Conservation (phyloP, 2,329 filamentous ascomycete genomes). For the Xylariomycetidae sp. region DNA sequence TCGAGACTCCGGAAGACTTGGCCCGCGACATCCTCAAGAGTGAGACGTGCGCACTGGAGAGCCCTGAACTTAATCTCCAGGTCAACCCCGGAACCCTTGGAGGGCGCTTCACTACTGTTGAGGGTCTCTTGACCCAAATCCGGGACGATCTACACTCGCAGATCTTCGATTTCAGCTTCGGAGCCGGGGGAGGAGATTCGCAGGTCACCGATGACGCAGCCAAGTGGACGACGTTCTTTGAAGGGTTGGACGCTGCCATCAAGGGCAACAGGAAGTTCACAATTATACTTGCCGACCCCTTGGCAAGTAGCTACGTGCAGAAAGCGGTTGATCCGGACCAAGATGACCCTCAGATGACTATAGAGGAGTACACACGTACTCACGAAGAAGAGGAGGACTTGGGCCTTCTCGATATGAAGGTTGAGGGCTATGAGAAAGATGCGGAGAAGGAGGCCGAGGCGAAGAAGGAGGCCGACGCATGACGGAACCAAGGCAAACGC, state of each 20-base stretch:
- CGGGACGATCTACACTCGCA: slow-evolving; percentile 81
- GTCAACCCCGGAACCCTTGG: slow-evolving; percentile 93
- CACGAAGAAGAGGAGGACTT: slow-evolving; percentile 91
- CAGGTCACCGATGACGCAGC: slow-evolving; percentile 58
- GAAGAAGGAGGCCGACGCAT: too few relatives aligned
- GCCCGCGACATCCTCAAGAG: slow-evolving; percentile 93
- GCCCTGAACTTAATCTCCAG: slow-evolving; percentile 77
- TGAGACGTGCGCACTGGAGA: slow-evolving; percentile 82
- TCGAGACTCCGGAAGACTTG: slow-evolving; percentile 66
- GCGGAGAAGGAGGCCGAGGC: slow-evolving; percentile 6
- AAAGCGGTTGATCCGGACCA: slow-evolving; percentile 68
- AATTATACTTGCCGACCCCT: slow-evolving; percentile 76
- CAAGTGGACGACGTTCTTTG: slow-evolving; percentile 80
- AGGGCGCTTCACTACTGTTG: slow-evolving; percentile 93
- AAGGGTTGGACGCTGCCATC: slow-evolving; percentile 68
- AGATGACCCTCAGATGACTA: slow-evolving; percentile 71
- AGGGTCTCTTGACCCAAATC: slow-evolving; percentile 88
- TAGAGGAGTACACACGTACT: slow-evolving; percentile 79
- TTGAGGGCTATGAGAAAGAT: slow-evolving; percentile 72
- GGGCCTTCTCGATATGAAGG: slow-evolving; percentile 87
- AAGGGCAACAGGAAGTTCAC: slow-evolving; percentile 74
- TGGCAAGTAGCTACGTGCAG: slow-evolving; percentile 92
- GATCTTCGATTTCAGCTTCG: slow-evolving; percentile 66
- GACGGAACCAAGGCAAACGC: too few relatives aligned
- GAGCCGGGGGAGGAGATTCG: slow-evolving; percentile 73